Conservation (phyloP, 73 alveolate species). For the Symbiodinium natans region DNA sequence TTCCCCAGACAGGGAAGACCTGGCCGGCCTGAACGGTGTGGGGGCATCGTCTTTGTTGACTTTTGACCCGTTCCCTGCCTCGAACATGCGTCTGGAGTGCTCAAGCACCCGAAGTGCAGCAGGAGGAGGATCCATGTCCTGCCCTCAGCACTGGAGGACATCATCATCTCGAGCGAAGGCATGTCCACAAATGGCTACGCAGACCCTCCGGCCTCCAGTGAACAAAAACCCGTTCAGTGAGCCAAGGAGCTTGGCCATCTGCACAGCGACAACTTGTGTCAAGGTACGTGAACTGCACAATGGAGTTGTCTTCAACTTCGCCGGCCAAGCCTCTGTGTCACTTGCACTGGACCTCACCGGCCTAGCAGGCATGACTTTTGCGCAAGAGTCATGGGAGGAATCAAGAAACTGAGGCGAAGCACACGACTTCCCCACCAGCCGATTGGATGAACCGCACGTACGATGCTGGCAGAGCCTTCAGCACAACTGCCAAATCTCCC, state of each 20-base stretch:
- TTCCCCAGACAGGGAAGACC: constrained; percentile 64
- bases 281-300: not conserved
- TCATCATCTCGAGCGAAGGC: not conserved
- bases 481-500: not conserved
- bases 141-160: constrained; percentile 23
- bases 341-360: constrained; percentile 47
- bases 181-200: too few species aligned
- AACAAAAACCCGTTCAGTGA: constrained; percentile 60
- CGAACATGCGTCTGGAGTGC: constrained; percentile 17
- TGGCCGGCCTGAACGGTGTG: constrained; percentile 34
- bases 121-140: constrained; percentile 51
- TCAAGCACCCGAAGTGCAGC: constrained; percentile 70
- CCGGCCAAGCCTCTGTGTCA: constrained; percentile 24
- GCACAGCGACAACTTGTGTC: not conserved
- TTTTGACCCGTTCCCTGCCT: not conserved
- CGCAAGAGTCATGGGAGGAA: not conserved
- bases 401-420: not conserved
- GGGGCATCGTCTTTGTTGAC: too few species aligned
- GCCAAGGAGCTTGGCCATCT: constrained; percentile 39
- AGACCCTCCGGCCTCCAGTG: constrained; percentile 26
- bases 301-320: too few species aligned
- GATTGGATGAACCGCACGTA: constrained; percentile 57
- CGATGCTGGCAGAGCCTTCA: constrained; percentile 58
- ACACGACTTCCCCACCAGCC: constrained; percentile 80
- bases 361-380: not conserved